Percentiles rank a stretch among this genome's conserved stretches.
Conservation (phyloP, 371 early-diverging fungal genomes). For the Blakeslea trispora region DNA sequence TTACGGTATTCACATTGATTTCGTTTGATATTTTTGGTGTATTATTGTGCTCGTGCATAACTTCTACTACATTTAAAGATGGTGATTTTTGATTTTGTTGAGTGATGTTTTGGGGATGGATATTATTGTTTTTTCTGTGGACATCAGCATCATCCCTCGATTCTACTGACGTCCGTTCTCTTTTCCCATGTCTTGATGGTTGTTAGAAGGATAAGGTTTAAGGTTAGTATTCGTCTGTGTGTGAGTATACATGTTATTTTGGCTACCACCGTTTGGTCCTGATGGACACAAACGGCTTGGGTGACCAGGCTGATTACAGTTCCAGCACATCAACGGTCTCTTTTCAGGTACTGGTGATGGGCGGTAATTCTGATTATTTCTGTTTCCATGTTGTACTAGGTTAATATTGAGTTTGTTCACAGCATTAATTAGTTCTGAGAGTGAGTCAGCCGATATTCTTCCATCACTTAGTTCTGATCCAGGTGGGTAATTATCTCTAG, state of each 20-base stretch:
- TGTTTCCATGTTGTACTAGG: neutral
- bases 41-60: no score
- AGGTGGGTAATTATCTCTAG: neutral
- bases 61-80: neutral
- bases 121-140: neutral
- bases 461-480: neutral
- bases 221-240: neutral
- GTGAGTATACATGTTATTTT: no score
- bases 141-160: constrained; percentile 3
- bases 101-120: neutral
- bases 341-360: neutral
- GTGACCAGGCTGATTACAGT: neutral
- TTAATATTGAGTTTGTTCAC: neutral
- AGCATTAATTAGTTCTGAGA: neutral
- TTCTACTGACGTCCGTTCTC: constrained; percentile 8
- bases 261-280: no score
- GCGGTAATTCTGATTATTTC: neutral
- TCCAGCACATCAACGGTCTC: neutral
- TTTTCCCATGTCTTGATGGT: constrained; percentile 3
- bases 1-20: neutral
- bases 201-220: neutral
- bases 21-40: neutral
- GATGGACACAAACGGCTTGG: neutral
- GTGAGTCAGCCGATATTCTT: neutral
- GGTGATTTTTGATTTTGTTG: neutral